Conservation (phyloP, 768 basidiomycete species). For the Udeniomyces megalosporus region DNA sequence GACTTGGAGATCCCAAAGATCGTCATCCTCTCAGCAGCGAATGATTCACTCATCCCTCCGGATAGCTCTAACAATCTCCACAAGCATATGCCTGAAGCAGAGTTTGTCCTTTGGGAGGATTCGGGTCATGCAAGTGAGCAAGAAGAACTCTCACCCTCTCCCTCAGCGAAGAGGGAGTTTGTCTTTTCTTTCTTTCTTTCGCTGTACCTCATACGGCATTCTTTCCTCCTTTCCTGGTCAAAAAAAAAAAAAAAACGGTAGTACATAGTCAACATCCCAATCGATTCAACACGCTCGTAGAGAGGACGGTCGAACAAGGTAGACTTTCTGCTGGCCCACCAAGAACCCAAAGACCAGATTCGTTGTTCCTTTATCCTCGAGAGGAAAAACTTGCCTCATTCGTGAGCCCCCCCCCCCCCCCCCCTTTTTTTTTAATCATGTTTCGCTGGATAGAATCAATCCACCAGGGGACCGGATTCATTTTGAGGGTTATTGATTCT, state of each 20-base stretch:
- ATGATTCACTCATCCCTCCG: slow-evolving; percentile 7
- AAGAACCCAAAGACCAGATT: background rate
- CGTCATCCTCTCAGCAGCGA: background rate
- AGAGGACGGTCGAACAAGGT: background rate
- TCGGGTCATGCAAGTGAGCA: slow-evolving; percentile 9
- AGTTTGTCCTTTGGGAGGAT: slow-evolving; percentile 8
- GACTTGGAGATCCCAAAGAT: slow-evolving; percentile 1
- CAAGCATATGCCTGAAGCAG: slow-evolving; percentile 9
- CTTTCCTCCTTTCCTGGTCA: background rate
- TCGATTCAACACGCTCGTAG: slow-evolving; percentile 1
- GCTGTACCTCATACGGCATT: no score
- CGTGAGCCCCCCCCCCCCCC: background rate
- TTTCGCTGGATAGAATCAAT: background rate
- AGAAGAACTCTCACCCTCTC: background rate
- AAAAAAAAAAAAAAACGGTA: no score
- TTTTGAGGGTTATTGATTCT: background rate
- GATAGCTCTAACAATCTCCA: background rate
- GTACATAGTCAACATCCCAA: slow-evolving; percentile 2
- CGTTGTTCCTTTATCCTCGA: background rate
- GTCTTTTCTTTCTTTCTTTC: no score
- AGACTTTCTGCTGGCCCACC: background rate
- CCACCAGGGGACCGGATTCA: background rate
- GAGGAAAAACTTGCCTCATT: background rate
- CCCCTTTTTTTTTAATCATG: background rate
- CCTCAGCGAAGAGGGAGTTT: no score